These are phyloP conservation scores for Spathaspora sp. DNA, from an alignment of 1,139 yeast genomes.

Conservation along the genomic window DNA sequence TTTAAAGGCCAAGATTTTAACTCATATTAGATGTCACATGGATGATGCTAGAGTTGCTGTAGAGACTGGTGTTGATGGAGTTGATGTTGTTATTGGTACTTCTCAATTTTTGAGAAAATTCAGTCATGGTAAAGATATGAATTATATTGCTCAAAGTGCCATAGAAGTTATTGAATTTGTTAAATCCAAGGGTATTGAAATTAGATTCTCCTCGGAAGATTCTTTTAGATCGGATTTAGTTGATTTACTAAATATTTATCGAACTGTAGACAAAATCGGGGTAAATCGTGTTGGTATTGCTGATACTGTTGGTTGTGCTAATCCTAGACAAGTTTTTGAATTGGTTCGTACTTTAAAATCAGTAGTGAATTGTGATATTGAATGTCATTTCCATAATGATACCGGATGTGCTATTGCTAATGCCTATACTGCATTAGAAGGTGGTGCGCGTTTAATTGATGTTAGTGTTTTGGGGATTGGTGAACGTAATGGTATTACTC, in stretches of 20 bases:
- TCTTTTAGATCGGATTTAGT: slow-evolving; percentile 97
- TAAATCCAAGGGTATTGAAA: slow-evolving; percentile 95
- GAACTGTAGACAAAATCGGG: slow-evolving; percentile 96
- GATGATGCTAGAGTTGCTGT: slow-evolving; percentile 98
- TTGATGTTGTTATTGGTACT: slow-evolving; percentile 97
- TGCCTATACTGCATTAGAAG: slow-evolving; percentile 97
- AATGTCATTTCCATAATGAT: slow-evolving; percentile 98
- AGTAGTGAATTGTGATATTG: slow-evolving; percentile 95
- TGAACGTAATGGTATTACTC: slow-evolving; percentile 98
- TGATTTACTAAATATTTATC: slow-evolving; percentile 90
- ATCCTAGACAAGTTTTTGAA: slow-evolving; percentile 98
- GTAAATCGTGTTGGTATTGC: slow-evolving; percentile 99
- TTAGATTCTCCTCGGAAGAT: slow-evolving; percentile 95
- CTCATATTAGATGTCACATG: slow-evolving; percentile 97
- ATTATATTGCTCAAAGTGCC: slow-evolving; percentile 94
- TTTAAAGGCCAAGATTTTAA: slow-evolving; percentile 87
- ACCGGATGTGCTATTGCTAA: slow-evolving; percentile 99
- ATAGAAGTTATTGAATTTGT: slow-evolving; percentile 96
- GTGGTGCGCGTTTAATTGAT: slow-evolving; percentile 94
- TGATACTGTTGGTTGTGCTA: slow-evolving; percentile 98
- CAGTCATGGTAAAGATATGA: slow-evolving; percentile 98
- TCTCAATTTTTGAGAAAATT: slow-evolving; percentile 92
- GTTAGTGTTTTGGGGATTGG: slow-evolving; percentile 97
- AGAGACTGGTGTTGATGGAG: slow-evolving; percentile 98
- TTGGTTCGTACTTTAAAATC: slow-evolving; percentile 89